Conservation (phyloP, 305 asterid species). For the Caryopteris hybrid region DNA sequence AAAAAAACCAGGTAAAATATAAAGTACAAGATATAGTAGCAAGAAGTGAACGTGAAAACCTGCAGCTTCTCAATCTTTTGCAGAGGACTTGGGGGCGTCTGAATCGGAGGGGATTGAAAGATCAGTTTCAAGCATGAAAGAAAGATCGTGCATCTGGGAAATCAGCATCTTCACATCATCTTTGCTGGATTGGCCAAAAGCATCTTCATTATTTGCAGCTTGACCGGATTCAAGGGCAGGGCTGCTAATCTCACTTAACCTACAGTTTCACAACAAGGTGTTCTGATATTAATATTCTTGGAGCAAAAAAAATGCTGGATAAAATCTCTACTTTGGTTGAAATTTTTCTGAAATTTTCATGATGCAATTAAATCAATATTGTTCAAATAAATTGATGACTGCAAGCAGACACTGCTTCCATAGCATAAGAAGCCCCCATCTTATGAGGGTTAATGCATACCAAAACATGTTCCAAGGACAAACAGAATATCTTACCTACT, state of each 20-base stretch:
- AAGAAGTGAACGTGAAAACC: not conserved
- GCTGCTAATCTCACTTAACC: constrained; percentile 27
- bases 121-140: constrained; percentile 61
- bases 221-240: constrained; percentile 22
- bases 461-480: not conserved
- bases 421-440: not conserved
- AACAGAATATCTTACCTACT: not conserved
- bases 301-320: not conserved
- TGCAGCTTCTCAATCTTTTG: constrained; percentile 21
- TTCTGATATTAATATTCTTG: not conserved
- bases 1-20: constrained; percentile 4
- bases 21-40: not conserved
- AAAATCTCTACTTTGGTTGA: not conserved
- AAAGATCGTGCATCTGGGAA: constrained; percentile 78
- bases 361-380: not conserved
- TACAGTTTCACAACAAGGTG: constrained; percentile 16
- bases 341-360: not conserved
- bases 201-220: constrained; percentile 17
- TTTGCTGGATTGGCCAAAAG: constrained; percentile 18
- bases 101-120: constrained; percentile 47
- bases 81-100: constrained; percentile 17
- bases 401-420: not conserved
- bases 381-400: not conserved
- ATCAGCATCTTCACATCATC: constrained; percentile 45
- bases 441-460: not conserved